Base-by-base conservation (phyloP, 495 filamentous ascomycete species). In the Cercophora sp. region DNA sequence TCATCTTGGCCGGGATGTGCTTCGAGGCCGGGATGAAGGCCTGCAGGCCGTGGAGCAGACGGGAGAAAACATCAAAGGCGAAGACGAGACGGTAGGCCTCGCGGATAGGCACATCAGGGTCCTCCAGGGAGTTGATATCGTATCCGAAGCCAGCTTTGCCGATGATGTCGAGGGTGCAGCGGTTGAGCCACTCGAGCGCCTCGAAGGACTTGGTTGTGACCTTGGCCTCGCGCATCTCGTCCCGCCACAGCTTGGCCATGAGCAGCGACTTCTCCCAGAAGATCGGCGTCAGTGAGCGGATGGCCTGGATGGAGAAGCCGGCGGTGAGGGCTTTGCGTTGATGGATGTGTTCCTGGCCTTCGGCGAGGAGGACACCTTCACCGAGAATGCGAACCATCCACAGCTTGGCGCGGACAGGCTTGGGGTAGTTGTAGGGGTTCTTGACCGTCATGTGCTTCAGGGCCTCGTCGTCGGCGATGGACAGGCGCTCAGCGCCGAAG, bases 341-440 rank as follows among this genome's bases (percentile, higher is more conserved):
- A 19, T 66, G 58, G 23, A 59, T 29, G 40, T 77, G 74, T 13
- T 70, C 67, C n/a, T 65, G 49, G 13, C 70, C 72, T 45, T 78
- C 75, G 22, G 73, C 73, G 8, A 79, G 65, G 35, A 79, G 64
- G 18, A 78, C 67, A 10, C 73, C 74, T 24, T 75, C 68, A 24
- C 74, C 74, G 23, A 77, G 58, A 32, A 77, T 73, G 37, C 73
- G 69, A 31, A 67, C 65, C 73, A 77, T 72, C 75, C 74, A 78
- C 23, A 72, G 61, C 66, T 71, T 73, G 1, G 73, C 75, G 34
- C 73, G 73, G 0, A 71, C 56, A 0, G 76, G 76, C 53, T 79
- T 78, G 15, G 74, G 73, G 57, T 70, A 79, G 59, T 76, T 78
- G 67, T 79, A 79, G 3, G 75, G 72, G 61, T 79, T 75, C 52